Evolutionary conservation across 257 asterid species (phyloP), one percentile per base, ranked within the genome.

Genomic region (Schizonepeta tenuifolia): DNA sequence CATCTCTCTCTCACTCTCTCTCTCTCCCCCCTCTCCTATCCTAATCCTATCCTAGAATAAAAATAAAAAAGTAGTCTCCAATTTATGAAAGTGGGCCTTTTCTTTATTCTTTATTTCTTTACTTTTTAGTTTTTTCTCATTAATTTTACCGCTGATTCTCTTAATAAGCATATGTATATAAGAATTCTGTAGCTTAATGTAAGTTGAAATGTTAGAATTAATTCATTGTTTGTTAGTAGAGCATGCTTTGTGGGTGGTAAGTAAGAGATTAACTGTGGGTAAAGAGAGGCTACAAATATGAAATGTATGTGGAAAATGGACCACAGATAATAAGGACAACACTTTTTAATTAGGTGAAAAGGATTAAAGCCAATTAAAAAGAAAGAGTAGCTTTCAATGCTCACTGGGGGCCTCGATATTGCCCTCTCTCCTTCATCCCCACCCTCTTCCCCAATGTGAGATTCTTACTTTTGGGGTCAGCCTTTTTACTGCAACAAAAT

Each of bases 301-400:
- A 36, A 36, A 36, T 7, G 2, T 24, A n/a, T 65, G 40, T 47
- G 22, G 20, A 22, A 44, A 76, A 78, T 75, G 85, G 88, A 79
- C 84, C 87, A 80, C 75, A 17, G n/a, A 44, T 22, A 77, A 66
- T 73, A 51, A 65, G 70, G 73, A 73, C 77, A 75, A 13, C 18
- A 24, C 64, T 67, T 75, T 77, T 59, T 61, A 78, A 76, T 76
- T 83, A 78, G 86, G 85, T 85, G 83, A 76, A 81, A 85, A 73
- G 67, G 72, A 67, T 24, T 1, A 56, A 79, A 36, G 65, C 68
- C 38, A 62, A 7, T 46, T 54, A 63, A 6, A 62, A 36, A 57
- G 54, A 41, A 11, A 41, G 70, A 69, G 79, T 62, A 74, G 83
- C 85, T 86, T 84, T 83, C 84, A 72, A 74, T 5, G 6, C 21